phyloP scores from a whole-genome alignment of 2,329 filamentous ascomycete species.

The Diaporthe aspalathi region DNA sequence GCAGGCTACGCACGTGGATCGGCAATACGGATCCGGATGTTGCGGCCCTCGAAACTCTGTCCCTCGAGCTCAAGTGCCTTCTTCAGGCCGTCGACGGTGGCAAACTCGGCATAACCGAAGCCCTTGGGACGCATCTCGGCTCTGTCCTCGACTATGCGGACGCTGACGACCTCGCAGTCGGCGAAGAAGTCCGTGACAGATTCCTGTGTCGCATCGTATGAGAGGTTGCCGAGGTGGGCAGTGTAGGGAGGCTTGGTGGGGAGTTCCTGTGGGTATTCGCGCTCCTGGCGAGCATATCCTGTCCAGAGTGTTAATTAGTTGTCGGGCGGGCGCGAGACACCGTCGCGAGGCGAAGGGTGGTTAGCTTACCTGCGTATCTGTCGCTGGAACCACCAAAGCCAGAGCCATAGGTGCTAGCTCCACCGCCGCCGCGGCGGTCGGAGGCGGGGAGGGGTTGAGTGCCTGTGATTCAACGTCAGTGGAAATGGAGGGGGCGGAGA shows the following conservation, averaged over 20 bases:
- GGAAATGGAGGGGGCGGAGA: not conserved
- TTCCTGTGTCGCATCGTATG: conserved; percentile 89
- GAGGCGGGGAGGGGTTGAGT: conserved; percentile 67
- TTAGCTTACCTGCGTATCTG: conserved; percentile 41
- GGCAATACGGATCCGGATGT: conserved; percentile 93
- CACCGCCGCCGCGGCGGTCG: conserved; percentile 56
- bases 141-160: conserved; percentile 97
- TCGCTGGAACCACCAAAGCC: conserved; percentile 44
- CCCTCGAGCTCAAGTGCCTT: conserved; percentile 88
- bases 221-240: conserved; percentile 94
- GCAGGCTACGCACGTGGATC: conserved; percentile 86
- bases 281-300: conserved; percentile 66
- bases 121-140: conserved; percentile 94
- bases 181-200: conserved; percentile 88
- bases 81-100: conserved; percentile 87
- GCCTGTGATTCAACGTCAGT: conserved; percentile 51
- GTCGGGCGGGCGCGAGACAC: not conserved
- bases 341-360: not conserved
- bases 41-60: conserved; percentile 85
- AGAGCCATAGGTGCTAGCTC: conserved; percentile 46
- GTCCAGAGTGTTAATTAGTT: conserved; percentile 40
- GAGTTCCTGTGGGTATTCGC: conserved; percentile 77
- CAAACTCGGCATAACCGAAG: conserved; percentile 97
- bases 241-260: conserved; percentile 95
- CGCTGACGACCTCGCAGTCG: conserved; percentile 86